Evolutionary conservation across 2,329 filamentous ascomycete species (phyloP).

Genomic region (Xylariaceae sp.): DNA sequence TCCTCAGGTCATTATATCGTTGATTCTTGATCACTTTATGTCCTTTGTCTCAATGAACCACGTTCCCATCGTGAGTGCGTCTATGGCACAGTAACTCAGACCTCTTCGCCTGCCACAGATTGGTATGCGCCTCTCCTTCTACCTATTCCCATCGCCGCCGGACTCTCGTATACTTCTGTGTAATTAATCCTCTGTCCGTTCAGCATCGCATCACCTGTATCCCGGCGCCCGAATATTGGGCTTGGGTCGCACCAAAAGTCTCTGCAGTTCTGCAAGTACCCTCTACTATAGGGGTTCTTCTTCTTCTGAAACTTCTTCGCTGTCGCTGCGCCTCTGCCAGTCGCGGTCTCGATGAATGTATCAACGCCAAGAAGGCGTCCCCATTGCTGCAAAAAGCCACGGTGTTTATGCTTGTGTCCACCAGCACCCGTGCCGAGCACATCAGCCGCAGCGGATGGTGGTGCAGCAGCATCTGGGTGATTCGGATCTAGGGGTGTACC

Average conservation of each 20-base stretch:
- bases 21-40: too few relatives aligned
- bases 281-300: slow-evolving; percentile 80
- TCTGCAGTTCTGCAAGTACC: slow-evolving; percentile 81
- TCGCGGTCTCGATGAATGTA: slow-evolving; percentile 88
- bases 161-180: slow-evolving; percentile 82
- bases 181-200: slow-evolving; percentile 82
- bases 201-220: slow-evolving; percentile 70
- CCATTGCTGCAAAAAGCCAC: slow-evolving; percentile 73
- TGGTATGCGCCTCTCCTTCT: slow-evolving; percentile 57
- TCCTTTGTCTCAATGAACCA: too few relatives aligned
- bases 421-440: slow-evolving; percentile 33
- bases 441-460: slow-evolving; percentile 38
- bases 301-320: slow-evolving; percentile 49
- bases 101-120: slow-evolving; percentile 55
- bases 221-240: slow-evolving; percentile 70
- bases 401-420: slow-evolving; percentile 47
- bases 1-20: too few relatives aligned
- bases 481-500: slow-evolving; percentile 65
- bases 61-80: too few relatives aligned
- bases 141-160: slow-evolving; percentile 59
- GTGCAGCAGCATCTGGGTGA: slow-evolving; percentile 54
- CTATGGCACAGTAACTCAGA: slow-evolving; percentile 29
- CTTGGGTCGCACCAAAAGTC: slow-evolving; percentile 96
- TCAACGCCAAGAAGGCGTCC: slow-evolving; percentile 83
- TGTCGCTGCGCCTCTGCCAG: slow-evolving; percentile 68